Base-by-base conservation (phyloP, 108 stramenopile species). In the Discostella pseudostelligera region DNA sequence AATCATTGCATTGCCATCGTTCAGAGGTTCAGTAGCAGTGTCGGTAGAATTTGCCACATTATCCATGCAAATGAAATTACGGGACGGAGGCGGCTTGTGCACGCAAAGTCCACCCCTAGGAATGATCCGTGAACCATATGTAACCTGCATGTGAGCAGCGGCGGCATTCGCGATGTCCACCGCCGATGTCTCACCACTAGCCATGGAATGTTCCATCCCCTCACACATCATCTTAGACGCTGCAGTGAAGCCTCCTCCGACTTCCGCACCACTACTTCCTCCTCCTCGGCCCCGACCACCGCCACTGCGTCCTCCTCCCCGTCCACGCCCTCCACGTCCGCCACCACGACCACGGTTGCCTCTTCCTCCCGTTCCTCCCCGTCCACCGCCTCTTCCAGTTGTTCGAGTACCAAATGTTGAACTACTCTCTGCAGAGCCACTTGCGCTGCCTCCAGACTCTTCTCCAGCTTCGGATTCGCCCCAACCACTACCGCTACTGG, bases 21-120 rank as follows among this genome's bases (percentile, higher is more conserved):
- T 56, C 3, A 17, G 55, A 11, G 14, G 17, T 19, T 1, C 16
- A 2, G 9, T 21, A 63, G 26, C 39, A 35, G 35, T 24, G 14
- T 9, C 17, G 16, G n/a, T n/a, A n/a, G n/a, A n/a, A 32, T 4
- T 32, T 32, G 32, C 32, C 32, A 4, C 32, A 32, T 4, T 5
- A 32, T 32, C 32, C 32, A 25, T 1, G 50, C 50, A 24, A 20
- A 13, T 36, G 28, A 17, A 43, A 36, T 13, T 26, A 11, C 35
- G 42, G 25, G 9, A 11, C 11, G 39, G 37, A 0, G 7, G 36
- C 35, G 74, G 74, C 37, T 58, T 60, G 42, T 74, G 74, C 26
- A 74, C 51, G 32, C 74, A 74, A 17, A 74, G 20, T 35, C 74
- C 74, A 35, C 74, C 74, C 46, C 74, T 39, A 8, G 74, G 74